Evolutionary conservation across 2,329 filamentous ascomycete genomes (phyloP), one percentile per base, ranked within the genome.

Genomic region (Graphilbum fragrans): DNA sequence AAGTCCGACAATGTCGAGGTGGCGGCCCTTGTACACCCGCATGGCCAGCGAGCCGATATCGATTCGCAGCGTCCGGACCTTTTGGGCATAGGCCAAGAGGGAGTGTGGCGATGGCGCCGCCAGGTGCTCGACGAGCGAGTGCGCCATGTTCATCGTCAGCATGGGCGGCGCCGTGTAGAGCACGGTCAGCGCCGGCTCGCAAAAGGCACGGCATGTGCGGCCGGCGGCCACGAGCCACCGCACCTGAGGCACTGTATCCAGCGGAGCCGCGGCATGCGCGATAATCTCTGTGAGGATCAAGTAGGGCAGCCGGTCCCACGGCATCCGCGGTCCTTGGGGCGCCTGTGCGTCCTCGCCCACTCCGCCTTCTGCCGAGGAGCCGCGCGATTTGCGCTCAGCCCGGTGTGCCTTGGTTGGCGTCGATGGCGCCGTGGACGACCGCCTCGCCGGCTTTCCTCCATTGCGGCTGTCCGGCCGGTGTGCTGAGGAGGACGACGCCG

Each of bases 111-210:
- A 64, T 18, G 73, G 65, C 16, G 64, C 60, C n/a, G 71, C 67
- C 9, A 92, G 66, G 29, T 80, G 61, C 21, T 65, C 52, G 29
- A 61, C 58, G 3, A 74, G 59, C n/a, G 59, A 58, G 48, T 61
- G 63, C 33, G 63, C 60, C 55, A 65, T 70, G 42, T 57, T 52
- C 41, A 61, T 51, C 29, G 53, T 60, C 44, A 72, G 67, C 35
- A 92, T 63, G 2, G 78, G 77, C 9, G 84, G 84, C 5, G 67
- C 74, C 37, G 71, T 67, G 55, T 92, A 92, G 5, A 93, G 65
- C 2, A 75, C 80, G 5, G 77, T 77, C 39, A 92, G 59, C 2
- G 83, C 83, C 5, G 86, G 81, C 51, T 87, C 84, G 0, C 73
- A 63, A 43, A 88, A 86, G 3, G 67, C 58, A 39, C 67, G 72